Evolutionary conservation across 2,329 filamentous ascomycete species (phyloP).

Genomic region (Cercospora canescens): DNA sequence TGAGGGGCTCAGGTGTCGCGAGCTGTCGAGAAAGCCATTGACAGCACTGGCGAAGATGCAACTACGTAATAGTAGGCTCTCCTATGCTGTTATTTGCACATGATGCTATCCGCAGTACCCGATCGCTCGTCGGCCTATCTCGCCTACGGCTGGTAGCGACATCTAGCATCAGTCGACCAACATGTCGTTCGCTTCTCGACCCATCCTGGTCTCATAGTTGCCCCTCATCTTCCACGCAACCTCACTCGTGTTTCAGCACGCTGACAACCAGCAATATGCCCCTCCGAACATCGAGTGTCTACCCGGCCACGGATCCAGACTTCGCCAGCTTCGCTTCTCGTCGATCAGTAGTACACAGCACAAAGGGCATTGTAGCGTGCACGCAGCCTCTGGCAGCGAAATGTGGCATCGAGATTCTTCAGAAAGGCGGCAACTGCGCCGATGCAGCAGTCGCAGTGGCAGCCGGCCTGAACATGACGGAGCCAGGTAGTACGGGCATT

Average conservation of each 20-base stretch:
- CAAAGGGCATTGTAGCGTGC: constrained; percentile 85
- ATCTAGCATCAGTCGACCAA: background rate
- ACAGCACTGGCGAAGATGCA: background rate
- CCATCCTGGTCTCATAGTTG: background rate
- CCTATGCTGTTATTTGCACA: background rate
- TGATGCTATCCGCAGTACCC: constrained; percentile 7
- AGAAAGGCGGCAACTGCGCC: constrained; percentile 87
- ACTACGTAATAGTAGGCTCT: constrained; percentile 2
- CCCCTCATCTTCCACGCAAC: background rate
- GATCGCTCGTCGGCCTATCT: constrained; percentile 11
- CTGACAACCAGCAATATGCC: constrained; percentile 41
- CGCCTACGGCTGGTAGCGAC: constrained; percentile 4
- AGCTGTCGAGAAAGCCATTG: background rate
- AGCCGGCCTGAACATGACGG: constrained; percentile 88
- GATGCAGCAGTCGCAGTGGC: constrained; percentile 96
- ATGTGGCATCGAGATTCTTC: constrained; percentile 82
- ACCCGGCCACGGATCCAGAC: constrained; percentile 47
- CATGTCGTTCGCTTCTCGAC: background rate
- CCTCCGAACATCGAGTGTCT: constrained; percentile 52
- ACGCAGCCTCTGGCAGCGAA: constrained; percentile 87
- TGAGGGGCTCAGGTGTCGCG: background rate
- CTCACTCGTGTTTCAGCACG: background rate
- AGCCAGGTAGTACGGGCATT: constrained; percentile 90
- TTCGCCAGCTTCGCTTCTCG: constrained; percentile 73
- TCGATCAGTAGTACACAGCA: constrained; percentile 89